Base-by-base conservation (phyloP, 345 rosid species). In the Lumnitzera littorea region DNA sequence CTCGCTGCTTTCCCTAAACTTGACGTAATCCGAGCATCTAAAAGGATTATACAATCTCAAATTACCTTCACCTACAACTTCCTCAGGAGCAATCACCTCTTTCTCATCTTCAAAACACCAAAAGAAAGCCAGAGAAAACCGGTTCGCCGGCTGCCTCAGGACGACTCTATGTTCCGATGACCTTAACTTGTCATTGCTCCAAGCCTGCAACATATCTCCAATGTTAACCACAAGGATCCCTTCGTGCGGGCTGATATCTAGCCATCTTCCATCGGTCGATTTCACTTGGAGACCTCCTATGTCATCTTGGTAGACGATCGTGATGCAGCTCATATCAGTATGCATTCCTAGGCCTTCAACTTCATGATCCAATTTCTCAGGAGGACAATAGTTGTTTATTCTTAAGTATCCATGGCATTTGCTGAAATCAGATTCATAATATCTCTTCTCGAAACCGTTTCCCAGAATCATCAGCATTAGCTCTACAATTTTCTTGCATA, bases 281-380 rank as follows among this genome's bases (percentile, higher is more conserved):
- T 84, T 81, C 82, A 90, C 78, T 62, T 90, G 97, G 13, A 90
- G 83, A 1, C 98, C 98, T 3, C 94, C 95, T 12, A 72, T 74
- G 48, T 74, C 82, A 47, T 87, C 91, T 69, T 87, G 97, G 67
- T 80, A 80, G 29, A 87, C 79, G 11, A 85, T 76, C 15, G 95
- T 87, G 71, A 85, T 77, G 69, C 97, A 90, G 70, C 97, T 87
- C 97, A 87, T 87, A 43, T 90, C 95, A 1, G 91, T 80, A 66
- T 83, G 95, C 87, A 78, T 76, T 52, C 95, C 92, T 10, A 85
- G 90, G 15, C 97, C 92, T 67, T 90, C 95, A 24, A 82, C 76
- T 52, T 79, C 72, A n/a, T 62, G 66, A 54, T 74, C 78, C 0
- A 80, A 67, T 2, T 65, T 64, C 15, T 71, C 67, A 5, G 91